A percentile compares a stretch with the other conserved stretches of the same genome.
phyloP scores from a whole-genome alignment of 305 asterid genomes.

The Rubia tinctorum region DNA sequence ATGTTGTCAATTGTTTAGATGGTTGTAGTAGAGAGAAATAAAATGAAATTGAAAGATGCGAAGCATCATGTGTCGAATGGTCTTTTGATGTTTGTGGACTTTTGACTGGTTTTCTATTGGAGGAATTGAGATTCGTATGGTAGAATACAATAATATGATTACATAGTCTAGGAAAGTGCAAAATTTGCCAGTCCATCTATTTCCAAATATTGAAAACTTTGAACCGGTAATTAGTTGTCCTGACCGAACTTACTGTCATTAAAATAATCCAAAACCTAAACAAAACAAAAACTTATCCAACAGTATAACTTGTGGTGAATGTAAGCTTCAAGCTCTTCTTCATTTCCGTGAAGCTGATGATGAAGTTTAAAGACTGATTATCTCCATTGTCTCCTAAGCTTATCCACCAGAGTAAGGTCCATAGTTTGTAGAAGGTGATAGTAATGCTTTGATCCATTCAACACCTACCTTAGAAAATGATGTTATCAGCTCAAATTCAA shows the following conservation, averaged over 20 bases:
- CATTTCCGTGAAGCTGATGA: conserved; percentile 26
- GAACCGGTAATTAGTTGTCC: conserved; percentile 26
- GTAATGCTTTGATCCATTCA: conserved; percentile 35
- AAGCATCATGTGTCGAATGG: background rate
- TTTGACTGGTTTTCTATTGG: conserved; percentile 5
- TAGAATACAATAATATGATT: no score
- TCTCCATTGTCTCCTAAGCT: background rate
- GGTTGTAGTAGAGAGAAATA: background rate
- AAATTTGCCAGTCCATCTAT: background rate
- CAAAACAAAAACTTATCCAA: background rate
- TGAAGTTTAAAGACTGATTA: conserved; percentile 24
- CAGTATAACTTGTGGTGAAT: background rate
- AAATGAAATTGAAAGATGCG: background rate
- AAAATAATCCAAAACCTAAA: conserved; percentile 15
- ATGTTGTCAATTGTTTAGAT: background rate
- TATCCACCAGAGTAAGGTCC: background rate
- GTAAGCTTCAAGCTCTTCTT: conserved; percentile 35
- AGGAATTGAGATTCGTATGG: background rate
- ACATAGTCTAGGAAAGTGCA: no score
- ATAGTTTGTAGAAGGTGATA: background rate
- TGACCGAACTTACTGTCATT: conserved; percentile 29
- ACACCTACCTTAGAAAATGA: conserved; percentile 56
- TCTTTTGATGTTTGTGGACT: background rate
- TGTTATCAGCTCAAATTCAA: background rate
- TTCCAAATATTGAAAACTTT: background rate